Percentiles rank a stretch among this genome's conserved stretches.
Evolutionary conservation across 306 rosid species (phyloP).

Genomic region (Rosa chinensis): DNA sequence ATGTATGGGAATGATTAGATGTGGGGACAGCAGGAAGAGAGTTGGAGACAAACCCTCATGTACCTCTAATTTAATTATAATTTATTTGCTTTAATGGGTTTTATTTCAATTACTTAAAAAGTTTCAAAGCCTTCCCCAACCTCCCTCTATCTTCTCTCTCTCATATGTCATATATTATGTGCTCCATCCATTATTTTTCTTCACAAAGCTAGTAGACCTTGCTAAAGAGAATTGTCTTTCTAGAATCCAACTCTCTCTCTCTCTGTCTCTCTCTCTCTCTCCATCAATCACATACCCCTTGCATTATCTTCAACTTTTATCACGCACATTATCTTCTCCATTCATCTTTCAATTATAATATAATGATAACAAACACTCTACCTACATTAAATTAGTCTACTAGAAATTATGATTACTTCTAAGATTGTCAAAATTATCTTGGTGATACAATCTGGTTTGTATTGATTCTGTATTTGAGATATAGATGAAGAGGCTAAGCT

Average conservation of each 20-base stretch:
- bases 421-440: neutral
- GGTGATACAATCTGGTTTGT: neutral
- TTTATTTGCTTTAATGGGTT: constrained; percentile 7
- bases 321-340: constrained; percentile 46
- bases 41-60: constrained; percentile 17
- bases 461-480: neutral
- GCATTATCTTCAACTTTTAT: constrained; percentile 59
- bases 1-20: neutral
- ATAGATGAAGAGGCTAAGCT: neutral
- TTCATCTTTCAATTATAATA: constrained; percentile 50
- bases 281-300: constrained; percentile 44
- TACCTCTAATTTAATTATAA: constrained; percentile 19
- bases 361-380: constrained; percentile 35
- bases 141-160: constrained; percentile 25
- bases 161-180: neutral
- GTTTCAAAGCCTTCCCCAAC: constrained; percentile 13
- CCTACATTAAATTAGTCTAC: constrained; percentile 29
- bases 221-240: constrained; percentile 14
- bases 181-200: neutral
- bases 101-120: constrained; percentile 1
- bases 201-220: constrained; percentile 9
- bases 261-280: constrained; percentile 27
- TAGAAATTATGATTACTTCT: constrained; percentile 2
- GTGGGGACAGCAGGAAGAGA: constrained; percentile 16
- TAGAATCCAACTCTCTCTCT: neutral